Evolutionary conservation across 352 stramenopile species (phyloP), one percentile per base, ranked within the genome.

Genomic region (Phytophthora capsici): DNA sequence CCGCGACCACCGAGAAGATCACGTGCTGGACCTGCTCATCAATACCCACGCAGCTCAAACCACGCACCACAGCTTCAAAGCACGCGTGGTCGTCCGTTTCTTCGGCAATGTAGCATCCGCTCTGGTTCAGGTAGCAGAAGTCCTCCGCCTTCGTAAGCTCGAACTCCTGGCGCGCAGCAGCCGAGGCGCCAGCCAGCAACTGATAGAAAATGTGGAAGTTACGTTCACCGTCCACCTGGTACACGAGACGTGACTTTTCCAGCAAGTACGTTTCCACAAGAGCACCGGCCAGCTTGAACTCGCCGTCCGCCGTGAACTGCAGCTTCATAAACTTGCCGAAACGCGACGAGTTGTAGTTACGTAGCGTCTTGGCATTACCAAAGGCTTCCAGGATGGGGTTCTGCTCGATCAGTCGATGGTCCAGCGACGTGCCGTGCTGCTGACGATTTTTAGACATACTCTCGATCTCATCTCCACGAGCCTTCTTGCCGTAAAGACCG

Each of bases 131-230:
- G 78, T 98, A 98, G 64, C 89, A 84, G 69, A 95, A 98, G 59
- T 97, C 84, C 78, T 96, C 54, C 17, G 89, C 69, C 69, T 83
- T 79, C 12, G 80, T 90, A 20, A 94, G 75, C 58, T 89, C 62
- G 59, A 93, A 91, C 55, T 90, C 73, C 40, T 73, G 57, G 36
- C 80, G 80, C 19, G 82, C 75, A 46, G 68, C 61, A 6, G 74
- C 38, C 16, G 82, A 87, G 4, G 86, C 84, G 20, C 86, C 91
- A 4, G 79, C 67, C 34, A 97, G 71, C 37, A 98, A 57, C 70
- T 98, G 91, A 70, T 98, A 98, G 57, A 98, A 98, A 50, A 97
- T 96, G 75, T 98, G 95, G 70, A 98, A 98, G 71, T 98, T 98
- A 63, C 95, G 90, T 73, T 98, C 93, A 34, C 88, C 87, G 36